A percentile compares a stretch with the other conserved stretches of the same genome.
Evolutionary conservation across 495 filamentous ascomycete species (phyloP).

Genomic region (Lepidopterella palustris): DNA sequence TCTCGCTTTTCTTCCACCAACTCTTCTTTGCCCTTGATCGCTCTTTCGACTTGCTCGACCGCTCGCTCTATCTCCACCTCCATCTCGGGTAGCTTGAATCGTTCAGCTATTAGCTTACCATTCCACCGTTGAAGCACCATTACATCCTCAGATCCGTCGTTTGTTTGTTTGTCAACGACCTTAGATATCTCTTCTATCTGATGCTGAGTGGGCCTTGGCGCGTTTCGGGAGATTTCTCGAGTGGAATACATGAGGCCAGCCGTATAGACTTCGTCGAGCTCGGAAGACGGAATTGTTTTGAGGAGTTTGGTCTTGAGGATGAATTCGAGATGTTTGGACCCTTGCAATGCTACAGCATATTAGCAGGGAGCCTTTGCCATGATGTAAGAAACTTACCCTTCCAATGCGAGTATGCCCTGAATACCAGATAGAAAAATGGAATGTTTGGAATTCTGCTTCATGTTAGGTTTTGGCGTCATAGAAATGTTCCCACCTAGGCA

Average conservation of each 20-base stretch:
- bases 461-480: constrained; percentile 2
- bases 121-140: constrained; percentile 41
- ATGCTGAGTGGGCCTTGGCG: constrained; percentile 25
- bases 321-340: constrained; percentile 78
- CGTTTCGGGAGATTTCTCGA: constrained; percentile 30
- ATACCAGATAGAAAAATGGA: constrained; percentile 94
- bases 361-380: constrained; percentile 5
- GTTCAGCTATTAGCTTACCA: constrained; percentile 40
- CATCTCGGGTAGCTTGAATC: constrained; percentile 60
- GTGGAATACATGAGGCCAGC: constrained; percentile 35
- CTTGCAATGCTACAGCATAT: constrained; percentile 54
- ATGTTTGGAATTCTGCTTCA: constrained; percentile 72
- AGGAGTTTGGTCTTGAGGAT: constrained; percentile 67
- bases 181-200: constrained; percentile 51
- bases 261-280: constrained; percentile 67
- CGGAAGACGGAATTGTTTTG: constrained; percentile 51
- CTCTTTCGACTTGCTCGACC: constrained; percentile 74
- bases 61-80: constrained; percentile 85
- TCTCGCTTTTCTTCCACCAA: constrained; percentile 48
- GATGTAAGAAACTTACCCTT: constrained; percentile 42
- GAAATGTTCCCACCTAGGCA: neutral
- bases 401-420: constrained; percentile 69
- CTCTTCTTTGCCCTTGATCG: constrained; percentile 35
- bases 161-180: constrained; percentile 48
- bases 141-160: constrained; percentile 33